A percentile compares a stretch with the other conserved stretches of the same genome.
phyloP scores from a whole-genome alignment of 1,284 basidiomycete genomes.

The Cryptococcus maquisensis region DNA sequence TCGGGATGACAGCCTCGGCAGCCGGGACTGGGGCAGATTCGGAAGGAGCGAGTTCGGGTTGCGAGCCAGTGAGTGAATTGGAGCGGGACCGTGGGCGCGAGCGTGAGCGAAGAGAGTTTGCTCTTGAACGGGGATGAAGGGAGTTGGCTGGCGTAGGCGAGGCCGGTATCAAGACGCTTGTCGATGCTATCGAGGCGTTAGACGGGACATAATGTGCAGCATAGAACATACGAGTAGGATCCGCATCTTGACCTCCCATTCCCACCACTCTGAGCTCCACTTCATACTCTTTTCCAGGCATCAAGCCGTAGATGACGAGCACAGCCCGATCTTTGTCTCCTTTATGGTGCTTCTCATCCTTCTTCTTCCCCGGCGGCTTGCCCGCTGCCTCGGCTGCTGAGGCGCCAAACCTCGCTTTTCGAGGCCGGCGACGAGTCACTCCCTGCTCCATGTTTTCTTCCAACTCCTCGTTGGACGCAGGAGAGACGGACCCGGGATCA shows the following conservation, averaged over 20 bases:
- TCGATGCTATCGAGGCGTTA: slow-evolving; percentile 19
- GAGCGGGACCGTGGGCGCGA: slow-evolving; percentile 44
- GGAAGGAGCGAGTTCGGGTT: slow-evolving; percentile 1
- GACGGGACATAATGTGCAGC: not conserved
- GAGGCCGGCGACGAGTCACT: slow-evolving; percentile 22
- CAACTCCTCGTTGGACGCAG: slow-evolving; percentile 6
- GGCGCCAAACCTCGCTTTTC: slow-evolving; percentile 23
- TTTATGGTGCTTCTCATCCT: slow-evolving; percentile 12
- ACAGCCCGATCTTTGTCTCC: slow-evolving; percentile 42
- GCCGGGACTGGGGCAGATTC: slow-evolving; percentile 4
- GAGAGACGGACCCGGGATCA: slow-evolving; percentile 7
- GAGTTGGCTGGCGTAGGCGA: slow-evolving; percentile 22
- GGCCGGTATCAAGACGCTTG: slow-evolving; percentile 38
- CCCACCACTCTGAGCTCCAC: slow-evolving; percentile 48
- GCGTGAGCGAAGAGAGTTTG: slow-evolving; percentile 45
- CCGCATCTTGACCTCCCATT: slow-evolving; percentile 21
- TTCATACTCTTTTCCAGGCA: slow-evolving; percentile 47
- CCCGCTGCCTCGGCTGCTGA: slow-evolving; percentile 17
- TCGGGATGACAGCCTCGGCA: slow-evolving; percentile 20
- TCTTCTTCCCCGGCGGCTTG: slow-evolving; percentile 6
- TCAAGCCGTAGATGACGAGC: slow-evolving; percentile 46
- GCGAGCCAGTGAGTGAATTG: slow-evolving; percentile 36
- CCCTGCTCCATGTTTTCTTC: slow-evolving; percentile 22
- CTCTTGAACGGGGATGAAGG: slow-evolving; percentile 39
- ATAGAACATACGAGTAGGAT: slow-evolving; percentile 1